Evolutionary conservation across 2,329 filamentous ascomycete species (phyloP).

Genomic region (Trichoderma sp.): DNA sequence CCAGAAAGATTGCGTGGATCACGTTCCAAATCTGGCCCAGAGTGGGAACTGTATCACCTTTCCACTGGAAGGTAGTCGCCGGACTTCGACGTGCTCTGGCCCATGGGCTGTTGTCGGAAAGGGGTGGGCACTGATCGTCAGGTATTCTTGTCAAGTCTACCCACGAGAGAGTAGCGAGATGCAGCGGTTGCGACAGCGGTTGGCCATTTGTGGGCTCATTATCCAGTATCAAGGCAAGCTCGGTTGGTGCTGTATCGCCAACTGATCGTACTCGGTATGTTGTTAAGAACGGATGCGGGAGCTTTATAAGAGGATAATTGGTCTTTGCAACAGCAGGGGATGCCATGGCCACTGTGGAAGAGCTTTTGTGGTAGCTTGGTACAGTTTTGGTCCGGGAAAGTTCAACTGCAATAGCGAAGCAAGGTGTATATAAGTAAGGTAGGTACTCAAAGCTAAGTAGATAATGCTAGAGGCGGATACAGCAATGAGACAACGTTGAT

Average conservation of each 20-base stretch:
- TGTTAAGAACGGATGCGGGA: slow-evolving; percentile 28
- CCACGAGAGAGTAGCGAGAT: slow-evolving; percentile 27
- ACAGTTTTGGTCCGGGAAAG: background rate
- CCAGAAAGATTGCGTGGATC: slow-evolving; percentile 48
- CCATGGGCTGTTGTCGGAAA: slow-evolving; percentile 45
- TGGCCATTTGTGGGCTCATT: slow-evolving; percentile 25
- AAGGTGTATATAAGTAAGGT: background rate
- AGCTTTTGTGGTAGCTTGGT: background rate
- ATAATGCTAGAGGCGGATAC: background rate
- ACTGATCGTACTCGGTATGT: slow-evolving; percentile 25
- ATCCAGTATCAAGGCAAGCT: slow-evolving; percentile 28
- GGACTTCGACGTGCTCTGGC: slow-evolving; percentile 51
- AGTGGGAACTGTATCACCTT: slow-evolving; percentile 39
- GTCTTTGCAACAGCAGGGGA: background rate
- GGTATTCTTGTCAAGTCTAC: slow-evolving; percentile 19
- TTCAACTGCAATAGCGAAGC: background rate
- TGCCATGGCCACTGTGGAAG: background rate
- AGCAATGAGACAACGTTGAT: background rate
- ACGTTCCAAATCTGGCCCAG: slow-evolving; percentile 52
- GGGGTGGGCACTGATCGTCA: slow-evolving; percentile 4
- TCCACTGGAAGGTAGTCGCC: slow-evolving; percentile 45
- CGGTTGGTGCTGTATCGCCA: slow-evolving; percentile 26
- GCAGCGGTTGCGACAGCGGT: slow-evolving; percentile 27
- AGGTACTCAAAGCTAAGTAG: background rate
- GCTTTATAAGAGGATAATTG: background rate